Evolutionary conservation across 257 asterid genomes (phyloP), one percentile per base, ranked within the genome.

Genomic region (Gentiana macrophylla): DNA sequence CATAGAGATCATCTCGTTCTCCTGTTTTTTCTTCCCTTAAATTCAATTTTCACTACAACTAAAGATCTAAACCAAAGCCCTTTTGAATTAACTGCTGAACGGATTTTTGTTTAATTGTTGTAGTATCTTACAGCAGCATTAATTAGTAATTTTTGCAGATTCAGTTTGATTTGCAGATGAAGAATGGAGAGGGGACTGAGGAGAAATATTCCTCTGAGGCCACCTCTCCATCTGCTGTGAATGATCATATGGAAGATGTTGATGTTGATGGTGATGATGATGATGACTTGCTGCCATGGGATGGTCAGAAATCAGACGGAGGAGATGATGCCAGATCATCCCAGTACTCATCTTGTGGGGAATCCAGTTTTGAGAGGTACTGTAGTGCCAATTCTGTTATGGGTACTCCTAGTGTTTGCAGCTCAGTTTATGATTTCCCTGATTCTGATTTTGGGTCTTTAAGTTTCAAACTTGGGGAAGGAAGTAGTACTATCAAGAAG

Each of bases 311-410:
- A 72, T 84, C 81, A 54, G 93, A 84, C 51, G 82, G 81, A 48
- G 94, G 77, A 12, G 93, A 76, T 77, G 84, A 57, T 35, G 62
- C 55, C 44, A 56, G 74, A 37, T 64, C 69, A 61, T 84, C 94
- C 4, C 74, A 74, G 65, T 82, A 82, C 79, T 86, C 95, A 3
- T 86, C 95, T 2, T 86, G 95, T 65, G 92, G 84, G 9, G 94
- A 69, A 49, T 89, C 97, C 34, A 95, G 85, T 70, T 80, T 79
- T 64, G 97, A 89, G 53, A 79, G 86, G 67, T 89, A 85, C 71
- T 89, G 89, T 56, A 89, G 95, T 67, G 94, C 95, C 67, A 78
- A 74, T 77, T 89, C 97, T 34, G 87, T 84, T 12, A 78, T 85
- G 89, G 95, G 92, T 12, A 89, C 97, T 37, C 97, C 97, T 49